Conservation (phyloP, 2,329 filamentous ascomycete species). For the Cordyceps sp. region DNA sequence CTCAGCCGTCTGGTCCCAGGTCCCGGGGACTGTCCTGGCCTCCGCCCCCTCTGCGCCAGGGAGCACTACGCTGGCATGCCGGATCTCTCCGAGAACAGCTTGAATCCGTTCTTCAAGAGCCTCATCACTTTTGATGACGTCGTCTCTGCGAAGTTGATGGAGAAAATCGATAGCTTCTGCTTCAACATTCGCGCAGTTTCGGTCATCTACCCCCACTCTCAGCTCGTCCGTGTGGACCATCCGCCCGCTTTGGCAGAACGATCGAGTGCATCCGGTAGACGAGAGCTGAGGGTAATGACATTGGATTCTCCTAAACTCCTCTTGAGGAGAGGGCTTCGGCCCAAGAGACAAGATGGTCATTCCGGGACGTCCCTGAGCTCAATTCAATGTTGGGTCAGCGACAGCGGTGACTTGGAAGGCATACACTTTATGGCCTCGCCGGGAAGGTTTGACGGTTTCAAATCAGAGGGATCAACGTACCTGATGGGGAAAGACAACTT, state of each 20-base stretch:
- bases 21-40: background rate
- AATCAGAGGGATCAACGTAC: no score
- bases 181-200: background rate
- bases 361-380: no score
- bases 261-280: constrained; percentile 1
- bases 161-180: constrained; percentile 1
- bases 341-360: background rate
- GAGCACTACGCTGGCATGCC: background rate
- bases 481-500: no score
- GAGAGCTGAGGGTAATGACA: constrained; percentile 1
- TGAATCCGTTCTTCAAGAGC: background rate
- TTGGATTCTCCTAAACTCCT: constrained; percentile 1
- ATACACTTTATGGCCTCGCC: no score
- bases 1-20: background rate
- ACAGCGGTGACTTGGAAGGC: background rate
- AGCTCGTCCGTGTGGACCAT: constrained; percentile 1
- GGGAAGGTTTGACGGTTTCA: no score
- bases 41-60: no score
- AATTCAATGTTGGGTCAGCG: background rate
- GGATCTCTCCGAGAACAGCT: background rate
- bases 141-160: background rate
- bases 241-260: constrained; percentile 1
- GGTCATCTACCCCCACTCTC: background rate
- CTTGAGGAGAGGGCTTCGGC: background rate
- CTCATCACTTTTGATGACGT: background rate